A percentile compares a stretch with the other conserved stretches of the same genome.
These are phyloP conservation scores for Phialophora verrucosa DNA, from an alignment of 2,329 filamentous ascomycete genomes.

Conservation along the genomic window DNA sequence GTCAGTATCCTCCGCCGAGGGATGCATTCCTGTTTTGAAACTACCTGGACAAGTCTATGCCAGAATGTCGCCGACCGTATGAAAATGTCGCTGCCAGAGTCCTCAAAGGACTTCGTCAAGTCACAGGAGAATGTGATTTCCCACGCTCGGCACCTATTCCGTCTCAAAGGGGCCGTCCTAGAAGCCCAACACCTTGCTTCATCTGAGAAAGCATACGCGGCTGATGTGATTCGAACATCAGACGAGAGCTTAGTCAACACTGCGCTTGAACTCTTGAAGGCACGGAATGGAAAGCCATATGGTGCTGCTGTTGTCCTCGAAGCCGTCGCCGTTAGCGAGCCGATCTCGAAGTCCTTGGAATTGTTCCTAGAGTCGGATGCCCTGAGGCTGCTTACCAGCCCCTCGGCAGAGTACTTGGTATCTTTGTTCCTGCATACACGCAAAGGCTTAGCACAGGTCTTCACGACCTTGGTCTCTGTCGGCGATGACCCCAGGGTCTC, in stretches of 20 bases:
- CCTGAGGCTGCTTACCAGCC: constrained; percentile 66
- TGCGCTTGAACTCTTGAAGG: constrained; percentile 57
- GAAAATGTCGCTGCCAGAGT: constrained; percentile 76
- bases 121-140: constrained; percentile 74
- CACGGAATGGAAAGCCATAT: constrained; percentile 69
- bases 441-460: constrained; percentile 43
- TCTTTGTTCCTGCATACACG: constrained; percentile 64
- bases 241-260: constrained; percentile 48
- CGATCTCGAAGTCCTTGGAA: constrained; percentile 8
- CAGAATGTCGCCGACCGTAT: constrained; percentile 69
- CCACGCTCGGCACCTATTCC: constrained; percentile 71
- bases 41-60: constrained; percentile 69
- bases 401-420: constrained; percentile 70
- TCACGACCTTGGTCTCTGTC: constrained; percentile 45
- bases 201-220: constrained; percentile 15
- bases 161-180: constrained; percentile 51
- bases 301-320: constrained; percentile 66
- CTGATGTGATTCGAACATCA: constrained; percentile 26
- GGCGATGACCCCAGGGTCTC: constrained; percentile 38
- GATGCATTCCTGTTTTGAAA: constrained; percentile 52
- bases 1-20: constrained; percentile 46
- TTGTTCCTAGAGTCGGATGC: constrained; percentile 63
- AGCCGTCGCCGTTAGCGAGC: constrained; percentile 53
- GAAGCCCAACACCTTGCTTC: constrained; percentile 10
- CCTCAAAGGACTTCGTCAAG: constrained; percentile 74